Evolutionary conservation across 2,329 filamentous ascomycete genomes (phyloP).

Genomic region (Fusarium sp.): DNA sequence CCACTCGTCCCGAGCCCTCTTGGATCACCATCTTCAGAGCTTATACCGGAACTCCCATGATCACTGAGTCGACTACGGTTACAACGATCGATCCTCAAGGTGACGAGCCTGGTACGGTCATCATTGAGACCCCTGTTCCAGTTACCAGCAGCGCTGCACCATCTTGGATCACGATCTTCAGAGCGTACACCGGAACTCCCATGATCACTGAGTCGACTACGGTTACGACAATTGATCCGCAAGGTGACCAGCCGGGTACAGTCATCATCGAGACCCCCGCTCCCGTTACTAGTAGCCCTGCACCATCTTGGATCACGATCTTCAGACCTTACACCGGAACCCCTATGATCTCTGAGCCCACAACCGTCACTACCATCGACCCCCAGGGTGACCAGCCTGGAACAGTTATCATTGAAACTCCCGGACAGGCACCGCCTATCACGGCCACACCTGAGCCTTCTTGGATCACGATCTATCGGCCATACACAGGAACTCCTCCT

Average conservation of each 20-base stretch:
- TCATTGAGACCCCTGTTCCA: neutral
- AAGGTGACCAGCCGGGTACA: neutral
- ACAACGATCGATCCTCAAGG: neutral
- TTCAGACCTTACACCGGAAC: neutral
- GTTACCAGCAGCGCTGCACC: neutral
- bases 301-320: neutral
- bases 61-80: neutral
- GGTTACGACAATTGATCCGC: neutral
- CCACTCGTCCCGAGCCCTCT: neutral
- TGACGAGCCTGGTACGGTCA: neutral
- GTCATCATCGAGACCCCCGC: slow-evolving; percentile 1
- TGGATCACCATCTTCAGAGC: neutral
- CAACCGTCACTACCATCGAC: neutral
- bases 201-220: neutral
- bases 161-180: neutral
- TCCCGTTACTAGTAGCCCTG: neutral
- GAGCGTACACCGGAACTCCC: neutral
- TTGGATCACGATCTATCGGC: neutral
- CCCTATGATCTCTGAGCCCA: neutral
- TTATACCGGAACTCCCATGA: neutral
- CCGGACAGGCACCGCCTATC: neutral
- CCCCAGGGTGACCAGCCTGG: neutral
- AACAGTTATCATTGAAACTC: slow-evolving; percentile 8
- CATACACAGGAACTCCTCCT: neutral
- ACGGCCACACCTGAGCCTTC: slow-evolving; percentile 2